Conservation (phyloP, 768 basidiomycete species). For the Pleurotus tuber-regium region DNA sequence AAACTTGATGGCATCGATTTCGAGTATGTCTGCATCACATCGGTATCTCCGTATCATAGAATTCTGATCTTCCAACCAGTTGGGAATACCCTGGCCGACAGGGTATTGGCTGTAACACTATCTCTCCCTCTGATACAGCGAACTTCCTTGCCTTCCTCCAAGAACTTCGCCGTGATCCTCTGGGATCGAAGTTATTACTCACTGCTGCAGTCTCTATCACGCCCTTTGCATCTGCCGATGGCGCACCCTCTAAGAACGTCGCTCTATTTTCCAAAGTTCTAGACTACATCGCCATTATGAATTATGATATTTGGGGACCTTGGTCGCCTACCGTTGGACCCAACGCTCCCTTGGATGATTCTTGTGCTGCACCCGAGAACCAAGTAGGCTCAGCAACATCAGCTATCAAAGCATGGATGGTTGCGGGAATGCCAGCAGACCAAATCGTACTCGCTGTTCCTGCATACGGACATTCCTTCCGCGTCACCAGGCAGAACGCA, state of each 20-base stretch:
- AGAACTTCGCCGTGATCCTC: constrained; percentile 54
- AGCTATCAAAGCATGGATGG: constrained; percentile 69
- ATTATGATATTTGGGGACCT: constrained; percentile 59
- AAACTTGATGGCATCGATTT: constrained; percentile 39
- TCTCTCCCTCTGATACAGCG: constrained; percentile 57
- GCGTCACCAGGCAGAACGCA: constrained; percentile 38
- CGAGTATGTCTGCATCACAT: constrained; percentile 12
- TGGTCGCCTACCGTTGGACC: constrained; percentile 65
- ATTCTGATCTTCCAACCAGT: constrained; percentile 23
- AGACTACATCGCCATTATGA: constrained; percentile 56
- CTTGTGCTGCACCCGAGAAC: constrained; percentile 53
- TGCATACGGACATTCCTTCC: constrained; percentile 75
- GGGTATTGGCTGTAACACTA: constrained; percentile 71
- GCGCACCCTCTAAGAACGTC: constrained; percentile 64
- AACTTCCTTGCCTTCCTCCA: constrained; percentile 81
- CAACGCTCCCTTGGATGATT: constrained; percentile 79
- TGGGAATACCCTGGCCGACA: constrained; percentile 81
- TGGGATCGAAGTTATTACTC: constrained; percentile 54
- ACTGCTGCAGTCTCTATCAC: constrained; percentile 41
- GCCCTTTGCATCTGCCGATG: constrained; percentile 47
- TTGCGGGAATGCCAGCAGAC: constrained; percentile 68
- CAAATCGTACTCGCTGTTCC: constrained; percentile 78
- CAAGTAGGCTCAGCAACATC: constrained; percentile 72
- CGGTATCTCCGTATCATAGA: neutral
- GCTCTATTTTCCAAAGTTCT: constrained; percentile 69